Base-by-base conservation (phyloP, 1,284 basidiomycete genomes). In the Rhodotorula sp. region DNA sequence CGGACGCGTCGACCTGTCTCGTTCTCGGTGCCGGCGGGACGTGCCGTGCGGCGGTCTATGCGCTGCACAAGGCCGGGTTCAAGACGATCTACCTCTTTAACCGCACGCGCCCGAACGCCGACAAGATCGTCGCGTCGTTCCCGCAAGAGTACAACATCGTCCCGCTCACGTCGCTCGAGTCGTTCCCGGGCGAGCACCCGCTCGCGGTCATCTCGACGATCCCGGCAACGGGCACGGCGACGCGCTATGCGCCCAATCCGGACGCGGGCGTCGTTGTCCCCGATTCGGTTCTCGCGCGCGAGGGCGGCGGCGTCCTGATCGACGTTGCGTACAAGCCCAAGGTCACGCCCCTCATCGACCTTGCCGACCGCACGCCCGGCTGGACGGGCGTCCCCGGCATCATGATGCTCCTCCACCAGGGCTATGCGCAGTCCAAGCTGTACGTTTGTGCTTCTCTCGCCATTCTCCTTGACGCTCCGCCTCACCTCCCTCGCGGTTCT, bases 11-110 rank as follows among this genome's bases (percentile, higher is more conserved):
- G 32, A 85, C 87, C 0, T 90, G 86, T 19, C 85, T 97, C 62
- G 88, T 97, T 68, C 91, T 97, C 73, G 94, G 94, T 4, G 94
- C 93, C 0, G 94, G 94, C 13, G 94, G 94, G 1, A 97, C 94
- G 0, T 89, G 91, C 34, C 90, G 94, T 41, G 94, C 94, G 0
- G 94, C 94, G 0, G 88, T 97, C 71, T 96, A 93, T 80, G 92
- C 94, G 2, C 83, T 97, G 64, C 86, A 90, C 76, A 83, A 86
- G 64, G 83, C 94, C 2, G 88, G 89, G 15, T 86, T 89, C 51
- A 82, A 85, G 69, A 85, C 83, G 2, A 90, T 97, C 78, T 92
- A 92, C 81, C 80, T 97, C 32, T 92, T 86, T 84, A 97, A 97
- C 83, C 87, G 94, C 50, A 96, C 94, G 0, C 81, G 80, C 25